phyloP scores from a whole-genome alignment of 2,329 filamentous ascomycete genomes.

The Diplodia sapinea region DNA sequence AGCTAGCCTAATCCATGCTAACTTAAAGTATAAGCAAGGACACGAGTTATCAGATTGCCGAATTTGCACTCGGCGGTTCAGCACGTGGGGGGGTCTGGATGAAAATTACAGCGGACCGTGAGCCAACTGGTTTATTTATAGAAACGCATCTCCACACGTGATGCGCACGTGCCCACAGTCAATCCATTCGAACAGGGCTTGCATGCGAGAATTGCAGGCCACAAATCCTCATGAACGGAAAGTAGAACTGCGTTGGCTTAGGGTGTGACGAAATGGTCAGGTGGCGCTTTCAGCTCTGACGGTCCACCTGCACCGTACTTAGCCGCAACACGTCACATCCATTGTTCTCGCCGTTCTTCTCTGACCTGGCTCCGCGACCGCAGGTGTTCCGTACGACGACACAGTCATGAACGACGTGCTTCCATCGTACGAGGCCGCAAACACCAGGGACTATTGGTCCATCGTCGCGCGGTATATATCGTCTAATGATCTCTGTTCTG shows the following conservation, averaged over 20 bases:
- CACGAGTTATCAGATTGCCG: background rate
- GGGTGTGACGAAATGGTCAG: background rate
- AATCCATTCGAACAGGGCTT: background rate
- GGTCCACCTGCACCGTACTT: background rate
- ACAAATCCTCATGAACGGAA: background rate
- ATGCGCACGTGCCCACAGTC: background rate
- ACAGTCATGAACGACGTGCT: slow-evolving; percentile 61
- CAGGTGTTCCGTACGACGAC: background rate
- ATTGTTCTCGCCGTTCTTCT: background rate
- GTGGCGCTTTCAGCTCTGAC: background rate
- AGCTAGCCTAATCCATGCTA: background rate
- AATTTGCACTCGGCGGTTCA: background rate
- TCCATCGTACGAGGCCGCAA: slow-evolving; percentile 65
- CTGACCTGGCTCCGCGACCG: background rate
- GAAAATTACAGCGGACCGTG: background rate
- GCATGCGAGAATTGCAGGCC: background rate
- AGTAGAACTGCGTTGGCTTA: background rate
- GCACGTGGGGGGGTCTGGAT: background rate
- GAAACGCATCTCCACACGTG: background rate
- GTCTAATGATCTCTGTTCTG: slow-evolving; percentile 62
- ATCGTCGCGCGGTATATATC: slow-evolving; percentile 63
- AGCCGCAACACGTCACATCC: background rate
- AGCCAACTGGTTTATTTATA: background rate
- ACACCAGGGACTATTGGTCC: slow-evolving; percentile 60
- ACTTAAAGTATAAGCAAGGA: background rate